Evolutionary conservation across 1,284 basidiomycete genomes (phyloP).

Genomic region (Trametes pubescens): DNA sequence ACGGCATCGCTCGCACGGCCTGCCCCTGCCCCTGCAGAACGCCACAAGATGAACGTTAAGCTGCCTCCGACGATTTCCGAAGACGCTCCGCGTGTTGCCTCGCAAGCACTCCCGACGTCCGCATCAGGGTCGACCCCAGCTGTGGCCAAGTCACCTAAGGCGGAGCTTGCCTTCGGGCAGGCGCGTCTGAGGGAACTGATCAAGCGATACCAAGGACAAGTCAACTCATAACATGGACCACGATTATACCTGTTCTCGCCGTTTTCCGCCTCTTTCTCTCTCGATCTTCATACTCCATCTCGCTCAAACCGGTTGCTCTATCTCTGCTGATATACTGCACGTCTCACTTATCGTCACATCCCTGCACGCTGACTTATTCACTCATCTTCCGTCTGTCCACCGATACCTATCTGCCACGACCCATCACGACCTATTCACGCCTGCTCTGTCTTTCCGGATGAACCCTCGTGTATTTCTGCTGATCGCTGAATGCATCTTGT

Average conservation of each 20-base stretch:
- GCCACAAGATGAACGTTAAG: conserved; percentile 35
- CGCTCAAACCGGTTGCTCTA: background rate
- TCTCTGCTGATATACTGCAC: conserved; percentile 3
- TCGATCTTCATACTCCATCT: conserved; percentile 2
- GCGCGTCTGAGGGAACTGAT: conserved; percentile 79
- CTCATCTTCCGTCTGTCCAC: conserved; percentile 6
- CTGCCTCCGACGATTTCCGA: conserved; percentile 48
- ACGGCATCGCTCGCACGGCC: conserved; percentile 76
- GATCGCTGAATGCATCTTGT: background rate
- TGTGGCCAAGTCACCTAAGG: conserved; percentile 35
- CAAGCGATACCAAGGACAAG: conserved; percentile 72
- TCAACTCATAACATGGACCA: conserved; percentile 23
- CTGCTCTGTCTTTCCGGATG: conserved; percentile 10
- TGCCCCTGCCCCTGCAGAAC: conserved; percentile 30
- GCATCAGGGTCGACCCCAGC: conserved; percentile 11
- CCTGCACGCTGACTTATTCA: conserved; percentile 31
- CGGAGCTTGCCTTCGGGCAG: conserved; percentile 75
- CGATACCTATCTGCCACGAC: conserved; percentile 30
- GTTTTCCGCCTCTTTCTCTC: background rate
- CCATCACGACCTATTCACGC: conserved; percentile 24
- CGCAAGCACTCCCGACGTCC: conserved; percentile 8
- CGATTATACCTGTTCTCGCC: background rate
- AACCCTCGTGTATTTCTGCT: conserved; percentile 14
- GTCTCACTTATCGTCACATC: conserved; percentile 2
- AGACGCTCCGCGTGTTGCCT: conserved; percentile 25